Evolutionary conservation across 768 basidiomycete genomes (phyloP), one percentile per base, ranked within the genome.

Genomic region (Imleria badia): DNA sequence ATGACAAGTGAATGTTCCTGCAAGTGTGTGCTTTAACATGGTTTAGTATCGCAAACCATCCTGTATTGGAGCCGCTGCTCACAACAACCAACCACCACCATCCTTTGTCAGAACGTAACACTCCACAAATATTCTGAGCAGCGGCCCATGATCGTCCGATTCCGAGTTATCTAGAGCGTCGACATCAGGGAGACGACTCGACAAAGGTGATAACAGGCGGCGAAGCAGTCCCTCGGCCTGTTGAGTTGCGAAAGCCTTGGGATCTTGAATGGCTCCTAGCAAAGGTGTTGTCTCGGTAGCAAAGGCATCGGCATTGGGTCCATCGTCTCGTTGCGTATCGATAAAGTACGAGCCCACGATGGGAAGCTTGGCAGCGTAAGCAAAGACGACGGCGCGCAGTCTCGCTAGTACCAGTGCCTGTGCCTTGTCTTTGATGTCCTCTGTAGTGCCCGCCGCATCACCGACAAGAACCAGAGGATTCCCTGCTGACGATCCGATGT

Each of bases 231-330:
- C 67, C 22, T 64, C 54, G 8, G 58, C 58, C 20, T 54, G 56
- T 43, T 60, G 17, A 3, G 56, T 58, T 9, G 58, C 67, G 33
- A 66, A 67, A 40, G 51, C 58, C 52, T 55, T 57, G 33, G 60
- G 62, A 38, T 69, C 60, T 14, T 42, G 61, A 52, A 69, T 20
- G 13, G 52, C 55, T n/a, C 58, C 67, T 1, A 69, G 48, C 15
- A 67, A 51, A 41, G 64, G 66, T 11, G 67, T 66, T 26, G 67
- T 62, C 45, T 69, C 65, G 10, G 55, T 64, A n/a, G 47, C 48
- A 7, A 46, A 9, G 0, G 47, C 6, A 23, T 56, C 47, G 7
- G 23, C 36, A 41, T 33, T 23, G 17, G 54, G 26, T 17, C 31
- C 59, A 13, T 33, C 31, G 19, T 10, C 52, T n/a, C 43, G 55